Evolutionary conservation across 495 filamentous ascomycete species (phyloP).

Genomic region (Elasticomyces elasticus): DNA sequence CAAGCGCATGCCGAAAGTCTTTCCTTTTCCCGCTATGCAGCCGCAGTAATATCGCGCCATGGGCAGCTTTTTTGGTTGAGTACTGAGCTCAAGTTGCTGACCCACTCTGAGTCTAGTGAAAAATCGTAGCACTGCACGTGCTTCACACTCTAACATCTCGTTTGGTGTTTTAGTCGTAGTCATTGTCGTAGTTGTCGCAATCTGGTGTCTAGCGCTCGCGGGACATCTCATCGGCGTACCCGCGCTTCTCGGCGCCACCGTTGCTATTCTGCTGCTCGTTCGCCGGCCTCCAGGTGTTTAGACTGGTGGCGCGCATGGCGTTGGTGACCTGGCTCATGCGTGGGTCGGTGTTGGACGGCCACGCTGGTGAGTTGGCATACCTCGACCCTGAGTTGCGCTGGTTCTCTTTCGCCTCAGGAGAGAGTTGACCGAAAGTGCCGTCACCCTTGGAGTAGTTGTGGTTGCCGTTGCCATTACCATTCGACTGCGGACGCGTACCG

Average conservation of each 20-base stretch:
- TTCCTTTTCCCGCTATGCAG: no score
- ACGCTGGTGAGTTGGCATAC: no score
- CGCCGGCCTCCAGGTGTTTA: not conserved
- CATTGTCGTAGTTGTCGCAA: no score
- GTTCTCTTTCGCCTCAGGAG: not conserved
- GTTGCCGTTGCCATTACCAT: constrained; percentile 2
- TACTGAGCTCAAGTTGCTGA: no score
- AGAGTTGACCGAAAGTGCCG: not conserved
- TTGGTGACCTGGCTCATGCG: not conserved
- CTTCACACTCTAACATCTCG: no score
- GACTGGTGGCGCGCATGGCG: not conserved
- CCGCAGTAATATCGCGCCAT: no score
- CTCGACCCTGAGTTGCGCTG: not conserved
- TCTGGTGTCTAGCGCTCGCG: constrained; percentile 7
- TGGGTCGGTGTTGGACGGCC: not conserved
- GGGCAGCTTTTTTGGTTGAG: no score
- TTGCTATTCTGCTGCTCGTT: not conserved
- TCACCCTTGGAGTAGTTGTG: not conserved
- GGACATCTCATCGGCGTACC: constrained; percentile 8
- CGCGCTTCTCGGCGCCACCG: constrained; percentile 1
- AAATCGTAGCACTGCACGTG: no score
- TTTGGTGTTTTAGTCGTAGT: no score
- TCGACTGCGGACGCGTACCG: constrained; percentile 5
- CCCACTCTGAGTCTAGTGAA: no score
- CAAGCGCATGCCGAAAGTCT: no score